Conservation (phyloP, 2,329 filamentous ascomycete genomes). For the Fusarium heterosporum region DNA sequence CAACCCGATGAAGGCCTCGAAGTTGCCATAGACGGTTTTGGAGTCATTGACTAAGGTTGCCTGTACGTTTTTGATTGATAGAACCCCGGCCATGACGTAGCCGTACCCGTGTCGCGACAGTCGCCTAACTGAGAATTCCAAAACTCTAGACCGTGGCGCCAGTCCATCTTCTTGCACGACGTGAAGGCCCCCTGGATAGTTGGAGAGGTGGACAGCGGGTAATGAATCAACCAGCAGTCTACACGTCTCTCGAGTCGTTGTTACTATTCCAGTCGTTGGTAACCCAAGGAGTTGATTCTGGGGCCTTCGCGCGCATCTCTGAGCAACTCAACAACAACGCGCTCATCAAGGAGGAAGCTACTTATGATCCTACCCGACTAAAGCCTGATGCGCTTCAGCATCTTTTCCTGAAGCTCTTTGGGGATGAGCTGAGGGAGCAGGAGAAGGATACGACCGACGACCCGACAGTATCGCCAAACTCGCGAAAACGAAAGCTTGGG, state of each 20-base stretch:
- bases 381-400: constrained; percentile 81
- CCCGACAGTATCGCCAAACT: constrained; percentile 63
- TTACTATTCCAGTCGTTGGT: constrained; percentile 85
- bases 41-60: constrained; percentile 48
- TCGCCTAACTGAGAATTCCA: constrained; percentile 39
- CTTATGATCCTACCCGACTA: constrained; percentile 80
- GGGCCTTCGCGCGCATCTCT: constrained; percentile 78
- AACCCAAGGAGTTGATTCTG: constrained; percentile 72
- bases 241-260: constrained; percentile 87
- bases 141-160: constrained; percentile 64
- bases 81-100: constrained; percentile 47
- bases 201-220: constrained; percentile 66
- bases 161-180: constrained; percentile 64
- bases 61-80: constrained; percentile 49
- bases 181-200: constrained; percentile 66
- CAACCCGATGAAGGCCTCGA: constrained; percentile 48
- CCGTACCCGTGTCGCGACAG: constrained; percentile 33
- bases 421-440: constrained; percentile 74
- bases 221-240: constrained; percentile 70
- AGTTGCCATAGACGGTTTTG: constrained; percentile 44
- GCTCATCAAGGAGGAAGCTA: constrained; percentile 75
- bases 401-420: constrained; percentile 80
- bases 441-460: constrained; percentile 56
- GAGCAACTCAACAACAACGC: constrained; percentile 78
- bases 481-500: constrained; percentile 80